A percentile compares a stretch with the other conserved stretches of the same genome.
Conservation (phyloP, 805 yeast genomes). For the Torulaspora maleeae region DNA sequence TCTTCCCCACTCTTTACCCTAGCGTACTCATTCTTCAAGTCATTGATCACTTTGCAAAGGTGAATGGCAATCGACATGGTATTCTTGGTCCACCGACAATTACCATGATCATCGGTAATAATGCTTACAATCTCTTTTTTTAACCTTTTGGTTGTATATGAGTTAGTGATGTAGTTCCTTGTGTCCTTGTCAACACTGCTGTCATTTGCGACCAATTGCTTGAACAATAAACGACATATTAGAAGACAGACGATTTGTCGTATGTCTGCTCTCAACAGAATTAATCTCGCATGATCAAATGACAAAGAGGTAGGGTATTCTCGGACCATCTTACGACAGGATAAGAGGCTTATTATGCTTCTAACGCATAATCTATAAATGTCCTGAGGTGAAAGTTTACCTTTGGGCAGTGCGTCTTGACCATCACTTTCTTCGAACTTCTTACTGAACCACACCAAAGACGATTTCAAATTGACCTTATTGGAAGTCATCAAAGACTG, state of each 20-base stretch:
- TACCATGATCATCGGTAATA: slow-evolving; percentile 80
- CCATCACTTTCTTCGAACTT: slow-evolving; percentile 30
- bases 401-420: slow-evolving; percentile 11
- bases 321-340: slow-evolving; percentile 74
- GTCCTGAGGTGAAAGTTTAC: slow-evolving; percentile 13
- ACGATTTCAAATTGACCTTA: slow-evolving; percentile 55
- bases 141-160: slow-evolving; percentile 43
- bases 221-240: slow-evolving; percentile 65
- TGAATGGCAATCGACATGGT: slow-evolving; percentile 65
- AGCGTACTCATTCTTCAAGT: slow-evolving; percentile 26
- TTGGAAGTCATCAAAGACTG: slow-evolving; percentile 41
- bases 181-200: slow-evolving; percentile 30
- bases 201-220: slow-evolving; percentile 52
- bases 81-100: slow-evolving; percentile 86
- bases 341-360: slow-evolving; percentile 58
- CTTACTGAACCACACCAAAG: slow-evolving; percentile 59
- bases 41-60: slow-evolving; percentile 31
- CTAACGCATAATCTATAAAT: slow-evolving; percentile 43
- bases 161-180: slow-evolving; percentile 35
- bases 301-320: slow-evolving; percentile 81
- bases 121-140: slow-evolving; percentile 73
- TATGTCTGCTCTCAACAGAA: slow-evolving; percentile 76
- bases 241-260: slow-evolving; percentile 79
- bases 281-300: slow-evolving; percentile 77
- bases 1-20: background rate